Conservation (phyloP, 2,329 filamentous ascomycete genomes). For the Sporothrix brunneoviolacea region DNA sequence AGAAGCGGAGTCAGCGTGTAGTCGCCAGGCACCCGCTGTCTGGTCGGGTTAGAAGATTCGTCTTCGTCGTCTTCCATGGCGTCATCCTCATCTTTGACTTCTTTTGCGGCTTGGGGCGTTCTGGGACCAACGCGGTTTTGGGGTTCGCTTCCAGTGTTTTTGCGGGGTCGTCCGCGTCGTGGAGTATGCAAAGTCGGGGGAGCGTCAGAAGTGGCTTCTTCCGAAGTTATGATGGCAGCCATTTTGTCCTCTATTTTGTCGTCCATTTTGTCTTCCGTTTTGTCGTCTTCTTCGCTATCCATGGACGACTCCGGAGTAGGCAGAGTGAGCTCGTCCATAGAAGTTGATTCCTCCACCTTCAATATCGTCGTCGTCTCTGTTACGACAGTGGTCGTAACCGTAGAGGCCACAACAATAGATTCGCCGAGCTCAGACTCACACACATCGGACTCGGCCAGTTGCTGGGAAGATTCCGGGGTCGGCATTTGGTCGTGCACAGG, state of each 20-base stretch:
- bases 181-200: not conserved
- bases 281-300: constrained; percentile 9
- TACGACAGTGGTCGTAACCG: not conserved
- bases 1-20: constrained; percentile 76
- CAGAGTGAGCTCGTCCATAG: not conserved
- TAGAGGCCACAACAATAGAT: not conserved
- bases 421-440: not conserved
- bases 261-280: not conserved
- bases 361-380: not conserved
- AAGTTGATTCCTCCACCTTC: not conserved
- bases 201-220: too few species aligned
- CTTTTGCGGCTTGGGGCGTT: not conserved
- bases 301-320: constrained; percentile 14
- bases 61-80: not conserved
- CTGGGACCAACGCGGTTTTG: too few species aligned
- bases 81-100: not conserved
- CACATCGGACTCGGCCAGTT: not conserved
- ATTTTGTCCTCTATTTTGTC: not conserved
- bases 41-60: not conserved
- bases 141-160: not conserved
- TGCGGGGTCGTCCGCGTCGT: not conserved
- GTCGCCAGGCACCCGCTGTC: constrained; percentile 58
- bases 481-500: constrained; percentile 7
- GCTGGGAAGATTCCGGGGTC: constrained; percentile 12
- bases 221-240: too few species aligned